Evolutionary conservation across 345 rosid genomes (phyloP).

Genomic region (Durio zibethinus): DNA sequence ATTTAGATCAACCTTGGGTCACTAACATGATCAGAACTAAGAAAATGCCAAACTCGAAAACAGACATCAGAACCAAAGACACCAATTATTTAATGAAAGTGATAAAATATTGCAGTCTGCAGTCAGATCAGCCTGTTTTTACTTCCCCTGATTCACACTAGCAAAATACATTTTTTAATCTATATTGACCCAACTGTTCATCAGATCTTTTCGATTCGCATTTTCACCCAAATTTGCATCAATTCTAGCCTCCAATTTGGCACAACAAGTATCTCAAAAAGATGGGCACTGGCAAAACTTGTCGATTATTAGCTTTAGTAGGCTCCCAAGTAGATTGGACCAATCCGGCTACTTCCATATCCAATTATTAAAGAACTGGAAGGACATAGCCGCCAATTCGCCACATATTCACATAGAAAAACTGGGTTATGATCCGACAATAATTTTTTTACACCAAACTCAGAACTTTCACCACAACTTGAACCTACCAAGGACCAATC

Average conservation of each 20-base stretch:
- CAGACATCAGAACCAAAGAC: background rate
- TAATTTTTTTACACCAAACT: no score
- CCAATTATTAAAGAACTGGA: no score
- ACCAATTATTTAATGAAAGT: background rate
- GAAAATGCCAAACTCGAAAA: background rate
- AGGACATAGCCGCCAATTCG: no score
- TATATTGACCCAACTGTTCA: background rate
- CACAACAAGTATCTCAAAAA: background rate
- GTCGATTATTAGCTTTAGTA: no score
- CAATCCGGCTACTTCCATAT: no score
- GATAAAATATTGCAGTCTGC: background rate
- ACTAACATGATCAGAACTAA: background rate
- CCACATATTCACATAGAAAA: no score
- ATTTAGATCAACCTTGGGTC: background rate
- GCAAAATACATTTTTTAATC: background rate
- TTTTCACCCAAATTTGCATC: no score
- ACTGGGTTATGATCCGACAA: no score
- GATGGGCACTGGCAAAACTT: background rate
- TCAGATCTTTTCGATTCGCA: no score
- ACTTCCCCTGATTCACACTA: background rate
- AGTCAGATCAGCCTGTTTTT: background rate
- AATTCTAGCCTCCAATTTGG: background rate
- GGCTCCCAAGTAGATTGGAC: no score
- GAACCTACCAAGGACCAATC: no score
- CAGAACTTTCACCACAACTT: no score